These are phyloP conservation scores for Myriosclerotinia curreyana DNA, from an alignment of 2,329 filamentous ascomycete species.

Conservation along the genomic window DNA sequence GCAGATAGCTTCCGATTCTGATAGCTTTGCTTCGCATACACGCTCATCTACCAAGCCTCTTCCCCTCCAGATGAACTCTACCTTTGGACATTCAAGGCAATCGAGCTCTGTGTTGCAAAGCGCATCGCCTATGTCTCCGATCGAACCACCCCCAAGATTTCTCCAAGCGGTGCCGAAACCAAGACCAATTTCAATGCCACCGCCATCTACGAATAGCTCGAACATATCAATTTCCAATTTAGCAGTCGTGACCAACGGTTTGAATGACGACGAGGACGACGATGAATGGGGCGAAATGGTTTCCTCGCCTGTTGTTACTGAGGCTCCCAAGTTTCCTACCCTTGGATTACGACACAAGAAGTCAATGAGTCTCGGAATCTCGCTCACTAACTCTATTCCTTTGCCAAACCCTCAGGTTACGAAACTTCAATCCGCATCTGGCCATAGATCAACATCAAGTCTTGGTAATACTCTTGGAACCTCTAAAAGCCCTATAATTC, in stretches of 20 bases:
- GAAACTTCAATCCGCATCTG: constrained; percentile 14
- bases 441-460: constrained; percentile 17
- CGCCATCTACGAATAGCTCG: background rate
- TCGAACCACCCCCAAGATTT: constrained; percentile 12
- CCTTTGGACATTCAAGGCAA: background rate
- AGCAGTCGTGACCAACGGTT: background rate
- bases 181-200: constrained; percentile 17
- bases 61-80: background rate
- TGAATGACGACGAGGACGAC: constrained; percentile 27
- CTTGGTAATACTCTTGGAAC: background rate
- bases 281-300: constrained; percentile 44
- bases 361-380: constrained; percentile 28
- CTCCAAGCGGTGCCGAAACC: background rate
- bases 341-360: constrained; percentile 28
- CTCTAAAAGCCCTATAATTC: background rate
- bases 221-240: constrained; percentile 2
- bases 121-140: background rate
- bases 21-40: background rate
- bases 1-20: constrained; percentile 6
- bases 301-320: constrained; percentile 35
- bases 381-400: background rate
- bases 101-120: background rate
- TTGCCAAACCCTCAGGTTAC: constrained; percentile 20
- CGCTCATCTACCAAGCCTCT: background rate
- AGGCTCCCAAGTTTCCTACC: constrained; percentile 21